Percentiles rank a stretch among this genome's conserved stretches.
These are phyloP conservation scores for Porphyrellus cyaneotinctus DNA, from an alignment of 768 basidiomycete species.

Conservation along the genomic window DNA sequence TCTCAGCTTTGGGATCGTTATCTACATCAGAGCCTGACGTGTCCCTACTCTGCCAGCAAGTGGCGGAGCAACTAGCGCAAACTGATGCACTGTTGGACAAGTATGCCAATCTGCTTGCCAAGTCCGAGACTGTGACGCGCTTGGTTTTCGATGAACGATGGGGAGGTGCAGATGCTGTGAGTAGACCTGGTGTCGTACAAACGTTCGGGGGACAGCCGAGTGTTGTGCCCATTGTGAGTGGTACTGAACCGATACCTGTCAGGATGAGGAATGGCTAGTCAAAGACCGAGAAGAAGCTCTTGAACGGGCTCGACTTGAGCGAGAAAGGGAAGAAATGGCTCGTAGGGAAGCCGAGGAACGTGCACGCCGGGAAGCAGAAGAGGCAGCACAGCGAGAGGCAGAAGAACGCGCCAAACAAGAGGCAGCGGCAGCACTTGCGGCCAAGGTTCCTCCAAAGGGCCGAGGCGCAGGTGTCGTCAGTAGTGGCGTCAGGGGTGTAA, in stretches of 20 bases:
- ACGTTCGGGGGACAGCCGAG: neutral
- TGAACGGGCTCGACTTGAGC: conserved; percentile 32
- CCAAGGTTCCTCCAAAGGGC: conserved; percentile 32
- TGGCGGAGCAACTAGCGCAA: conserved; percentile 62
- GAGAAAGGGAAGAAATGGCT: conserved; percentile 33
- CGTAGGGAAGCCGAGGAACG: conserved; percentile 40
- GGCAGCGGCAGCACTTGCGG: conserved; percentile 36
- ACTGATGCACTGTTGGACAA: conserved; percentile 73
- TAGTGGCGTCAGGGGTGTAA: conserved; percentile 65
- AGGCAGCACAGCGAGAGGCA: conserved; percentile 38
- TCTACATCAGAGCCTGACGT: neutral
- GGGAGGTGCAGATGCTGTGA: conserved; percentile 69
- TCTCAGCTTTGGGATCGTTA: neutral
- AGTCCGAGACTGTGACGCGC: conserved; percentile 63
- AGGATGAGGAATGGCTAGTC: conserved; percentile 61
- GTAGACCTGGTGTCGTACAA: conserved; percentile 20
- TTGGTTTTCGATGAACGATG: conserved; percentile 75
- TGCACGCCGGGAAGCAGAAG: conserved; percentile 28
- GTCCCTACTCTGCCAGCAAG: conserved; percentile 40
- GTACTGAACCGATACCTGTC: neutral
- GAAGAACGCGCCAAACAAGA: conserved; percentile 50
- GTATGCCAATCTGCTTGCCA: conserved; percentile 65
- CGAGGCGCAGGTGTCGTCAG: conserved; percentile 43
- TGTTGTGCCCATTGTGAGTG: neutral
- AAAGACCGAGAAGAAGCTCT: conserved; percentile 37